Evolutionary conservation across 768 basidiomycete genomes (phyloP).

Genomic region (Collybiopsis confluens): DNA sequence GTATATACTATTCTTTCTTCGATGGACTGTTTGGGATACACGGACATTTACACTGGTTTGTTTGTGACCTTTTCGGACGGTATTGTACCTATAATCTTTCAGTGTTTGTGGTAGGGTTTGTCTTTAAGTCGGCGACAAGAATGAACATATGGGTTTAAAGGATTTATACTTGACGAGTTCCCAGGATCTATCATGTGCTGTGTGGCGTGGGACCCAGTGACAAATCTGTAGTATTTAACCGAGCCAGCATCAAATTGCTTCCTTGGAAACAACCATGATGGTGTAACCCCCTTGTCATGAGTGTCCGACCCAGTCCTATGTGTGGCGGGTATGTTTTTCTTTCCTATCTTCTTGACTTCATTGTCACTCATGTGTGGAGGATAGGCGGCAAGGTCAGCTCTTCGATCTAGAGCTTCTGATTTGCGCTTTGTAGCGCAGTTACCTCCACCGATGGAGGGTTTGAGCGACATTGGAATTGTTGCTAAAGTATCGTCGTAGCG

Average conservation of each 20-base stretch:
- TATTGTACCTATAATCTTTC: background rate
- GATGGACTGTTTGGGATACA: no score
- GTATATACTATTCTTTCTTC: no score
- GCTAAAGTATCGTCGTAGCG: no score
- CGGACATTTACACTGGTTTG: no score
- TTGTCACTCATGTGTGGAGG: no score
- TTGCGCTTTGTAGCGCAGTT: background rate
- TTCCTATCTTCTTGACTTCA: background rate
- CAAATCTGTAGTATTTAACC: no score
- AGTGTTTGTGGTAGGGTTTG: background rate
- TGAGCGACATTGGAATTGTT: background rate
- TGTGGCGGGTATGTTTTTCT: background rate
- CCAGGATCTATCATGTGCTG: background rate
- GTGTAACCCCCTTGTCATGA: background rate
- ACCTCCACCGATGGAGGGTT: background rate
- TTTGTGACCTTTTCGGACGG: background rate
- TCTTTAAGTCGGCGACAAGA: background rate
- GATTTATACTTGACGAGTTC: background rate
- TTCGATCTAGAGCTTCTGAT: background rate
- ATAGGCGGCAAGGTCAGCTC: no score
- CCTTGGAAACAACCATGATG: slow-evolving; percentile 5
- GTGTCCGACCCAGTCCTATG: background rate
- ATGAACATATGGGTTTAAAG: background rate
- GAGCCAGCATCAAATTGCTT: background rate
- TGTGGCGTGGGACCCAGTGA: background rate